Evolutionary conservation across 83 land plant genomes (phyloP).

Genomic region (Picea mariana): DNA sequence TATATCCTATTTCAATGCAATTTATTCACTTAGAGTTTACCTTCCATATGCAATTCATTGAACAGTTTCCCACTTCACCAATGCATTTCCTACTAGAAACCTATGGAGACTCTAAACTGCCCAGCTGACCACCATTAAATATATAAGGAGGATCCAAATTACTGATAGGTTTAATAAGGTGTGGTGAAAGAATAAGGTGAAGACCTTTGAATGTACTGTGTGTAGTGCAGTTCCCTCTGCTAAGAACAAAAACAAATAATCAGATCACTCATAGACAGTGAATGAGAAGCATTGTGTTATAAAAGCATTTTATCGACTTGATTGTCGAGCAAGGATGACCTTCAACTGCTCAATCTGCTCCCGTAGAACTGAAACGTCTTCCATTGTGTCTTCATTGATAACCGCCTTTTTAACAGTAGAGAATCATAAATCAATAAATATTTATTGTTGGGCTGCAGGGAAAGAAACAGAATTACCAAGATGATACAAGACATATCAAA

Average conservation of each 20-base stretch:
- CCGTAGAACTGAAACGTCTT: constrained; percentile 26
- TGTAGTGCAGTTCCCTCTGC: constrained; percentile 3
- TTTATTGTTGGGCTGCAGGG: no score
- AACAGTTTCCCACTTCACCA: constrained; percentile 3
- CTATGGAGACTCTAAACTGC: not conserved
- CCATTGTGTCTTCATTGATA: constrained; percentile 37
- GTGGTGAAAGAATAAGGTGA: not conserved
- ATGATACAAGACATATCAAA: no score
- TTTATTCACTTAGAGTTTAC: not conserved
- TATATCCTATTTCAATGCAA: not conserved
- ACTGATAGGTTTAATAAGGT: no score
- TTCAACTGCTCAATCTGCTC: constrained; percentile 32
- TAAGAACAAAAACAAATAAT: no score
- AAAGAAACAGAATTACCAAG: no score
- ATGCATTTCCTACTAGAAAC: not conserved
- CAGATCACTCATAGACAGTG: no score
- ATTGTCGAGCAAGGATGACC: no score
- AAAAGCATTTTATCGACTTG: no score
- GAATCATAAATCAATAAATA: no score
- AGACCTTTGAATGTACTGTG: constrained; percentile 3
- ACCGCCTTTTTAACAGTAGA: no score
- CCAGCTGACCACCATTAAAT: not conserved
- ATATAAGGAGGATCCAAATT: not conserved
- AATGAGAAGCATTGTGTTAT: no score
- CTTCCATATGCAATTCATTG: not conserved